These are phyloP conservation scores for Raphanus hybrid DNA, from an alignment of 441 rosid species.

Conservation along the genomic window DNA sequence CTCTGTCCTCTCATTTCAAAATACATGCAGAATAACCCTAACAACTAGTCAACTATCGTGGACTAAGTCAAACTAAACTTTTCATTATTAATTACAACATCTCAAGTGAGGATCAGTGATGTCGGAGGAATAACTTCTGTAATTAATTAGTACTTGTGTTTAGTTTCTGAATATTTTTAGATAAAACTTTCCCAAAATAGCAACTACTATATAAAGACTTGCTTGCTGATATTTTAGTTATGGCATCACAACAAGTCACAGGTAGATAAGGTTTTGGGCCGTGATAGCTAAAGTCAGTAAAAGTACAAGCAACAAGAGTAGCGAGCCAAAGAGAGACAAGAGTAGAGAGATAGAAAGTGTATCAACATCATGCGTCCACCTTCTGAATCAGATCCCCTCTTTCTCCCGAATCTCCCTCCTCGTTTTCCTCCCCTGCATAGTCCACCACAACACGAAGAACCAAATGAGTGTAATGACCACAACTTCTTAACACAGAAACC, in stretches of 20 bases:
- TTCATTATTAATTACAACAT: not conserved
- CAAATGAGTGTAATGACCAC: no score
- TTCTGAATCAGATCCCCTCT: no score
- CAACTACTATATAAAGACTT: not conserved
- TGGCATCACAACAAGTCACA: conserved; percentile 22
- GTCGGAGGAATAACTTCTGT: not conserved
- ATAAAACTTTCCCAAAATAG: no score
- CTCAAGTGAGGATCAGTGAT: not conserved
- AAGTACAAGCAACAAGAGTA: conserved; percentile 23
- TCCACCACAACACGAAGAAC: no score
- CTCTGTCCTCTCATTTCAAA: not conserved
- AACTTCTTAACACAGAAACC: no score
- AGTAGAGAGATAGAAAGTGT: not conserved
- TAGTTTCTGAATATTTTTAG: no score
- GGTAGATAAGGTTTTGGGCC: not conserved
- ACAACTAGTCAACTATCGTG: not conserved
- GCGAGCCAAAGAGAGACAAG: conserved; percentile 8
- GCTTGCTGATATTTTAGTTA: not conserved
- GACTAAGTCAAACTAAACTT: conserved; percentile 3
- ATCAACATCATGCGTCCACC: no score
- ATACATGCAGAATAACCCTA: not conserved
- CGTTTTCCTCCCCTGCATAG: no score
- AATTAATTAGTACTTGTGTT: not conserved
- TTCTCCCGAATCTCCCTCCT: no score
- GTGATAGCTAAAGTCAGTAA: not conserved